These are phyloP conservation scores for Glomus cerebriforme DNA, from an alignment of 192 early-diverging fungal genomes.

Conservation along the genomic window DNA sequence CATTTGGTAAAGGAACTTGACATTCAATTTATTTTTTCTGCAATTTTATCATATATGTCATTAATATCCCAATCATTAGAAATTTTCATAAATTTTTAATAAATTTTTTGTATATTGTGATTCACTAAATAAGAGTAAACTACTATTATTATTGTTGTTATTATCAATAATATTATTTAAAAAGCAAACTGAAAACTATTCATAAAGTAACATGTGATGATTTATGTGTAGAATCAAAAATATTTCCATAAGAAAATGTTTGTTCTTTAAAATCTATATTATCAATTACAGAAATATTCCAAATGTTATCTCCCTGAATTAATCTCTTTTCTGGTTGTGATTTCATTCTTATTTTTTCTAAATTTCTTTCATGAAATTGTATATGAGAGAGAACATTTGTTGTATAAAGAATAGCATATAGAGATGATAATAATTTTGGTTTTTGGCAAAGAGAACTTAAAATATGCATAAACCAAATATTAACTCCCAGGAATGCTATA, in stretches of 20 bases:
- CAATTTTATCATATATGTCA: not conserved
- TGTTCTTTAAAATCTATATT: no score
- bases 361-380: not conserved
- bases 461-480: conserved; percentile 11
- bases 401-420: no score
- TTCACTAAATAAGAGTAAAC: not conserved
- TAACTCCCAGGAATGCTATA: not conserved
- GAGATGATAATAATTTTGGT: not conserved
- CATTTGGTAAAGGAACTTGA: not conserved
- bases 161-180: not conserved
- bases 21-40: not conserved
- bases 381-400: not conserved
- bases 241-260: no score
- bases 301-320: no score
- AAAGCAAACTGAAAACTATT: no score
- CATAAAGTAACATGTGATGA: no score
- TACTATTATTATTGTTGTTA: not conserved
- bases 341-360: no score
- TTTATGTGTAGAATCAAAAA: no score
- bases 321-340: no score
- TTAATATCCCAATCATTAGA: conserved; percentile 2
- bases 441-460: not conserved
- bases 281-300: no score
- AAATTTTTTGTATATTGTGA: not conserved
- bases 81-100: not conserved